Evolutionary conservation across 2,329 filamentous ascomycete species (phyloP).

Genomic region (Sphaerulina populicola): DNA sequence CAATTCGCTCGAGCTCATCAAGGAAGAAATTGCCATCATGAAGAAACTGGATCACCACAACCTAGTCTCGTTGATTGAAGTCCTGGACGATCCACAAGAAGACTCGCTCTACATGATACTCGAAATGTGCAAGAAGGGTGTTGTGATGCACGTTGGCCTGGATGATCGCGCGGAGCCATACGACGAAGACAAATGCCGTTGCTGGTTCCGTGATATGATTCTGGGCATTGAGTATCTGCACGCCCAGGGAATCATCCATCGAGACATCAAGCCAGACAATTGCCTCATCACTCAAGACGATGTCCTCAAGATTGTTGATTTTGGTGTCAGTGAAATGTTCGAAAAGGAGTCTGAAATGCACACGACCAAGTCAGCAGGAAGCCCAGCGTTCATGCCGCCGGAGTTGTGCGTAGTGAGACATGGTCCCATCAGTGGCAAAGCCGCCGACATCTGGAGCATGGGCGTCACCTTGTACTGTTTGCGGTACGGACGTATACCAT

Average conservation of each 20-base stretch:
- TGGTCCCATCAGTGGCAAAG: constrained; percentile 76
- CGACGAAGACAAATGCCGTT: constrained; percentile 68
- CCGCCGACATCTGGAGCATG: constrained; percentile 98
- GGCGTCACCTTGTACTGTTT: constrained; percentile 90
- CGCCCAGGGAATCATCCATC: constrained; percentile 85
- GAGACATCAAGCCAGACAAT: constrained; percentile 97
- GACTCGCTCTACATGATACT: constrained; percentile 98
- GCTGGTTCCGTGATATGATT: constrained; percentile 91
- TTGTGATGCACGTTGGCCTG: constrained; percentile 92
- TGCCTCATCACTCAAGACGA: constrained; percentile 82
- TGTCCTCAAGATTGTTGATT: constrained; percentile 94
- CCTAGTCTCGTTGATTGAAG: constrained; percentile 85
- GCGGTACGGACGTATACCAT: constrained; percentile 79
- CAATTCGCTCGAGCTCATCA: constrained; percentile 75
- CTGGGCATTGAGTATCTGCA: constrained; percentile 94
- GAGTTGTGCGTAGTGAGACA: constrained; percentile 84
- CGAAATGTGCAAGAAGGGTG: constrained; percentile 97
- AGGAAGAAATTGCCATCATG: constrained; percentile 97
- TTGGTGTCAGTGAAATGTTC: constrained; percentile 99
- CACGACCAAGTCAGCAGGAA: constrained; percentile 86
- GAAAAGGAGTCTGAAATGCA: constrained; percentile 80
- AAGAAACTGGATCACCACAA: constrained; percentile 96
- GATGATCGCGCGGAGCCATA: constrained; percentile 76
- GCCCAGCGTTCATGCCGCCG: constrained; percentile 86
- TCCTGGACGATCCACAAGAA: constrained; percentile 88